Percentiles rank a stretch among this genome's conserved stretches.
Evolutionary conservation across 306 rosid genomes (phyloP).

Genomic region (Cicer bijugum): DNA sequence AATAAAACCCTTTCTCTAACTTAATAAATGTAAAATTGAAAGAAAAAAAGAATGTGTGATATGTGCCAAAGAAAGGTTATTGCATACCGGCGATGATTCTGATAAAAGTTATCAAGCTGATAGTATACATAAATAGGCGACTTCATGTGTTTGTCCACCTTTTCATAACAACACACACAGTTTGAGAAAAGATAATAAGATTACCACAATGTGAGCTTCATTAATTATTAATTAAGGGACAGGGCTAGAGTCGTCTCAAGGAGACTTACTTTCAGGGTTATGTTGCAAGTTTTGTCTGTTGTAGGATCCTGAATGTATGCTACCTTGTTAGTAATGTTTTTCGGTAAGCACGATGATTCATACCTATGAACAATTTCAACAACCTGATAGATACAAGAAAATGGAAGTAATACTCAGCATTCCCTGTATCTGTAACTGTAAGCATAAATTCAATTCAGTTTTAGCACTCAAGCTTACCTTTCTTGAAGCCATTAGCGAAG

Average conservation of each 20-base stretch:
- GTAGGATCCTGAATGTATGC: constrained; percentile 58
- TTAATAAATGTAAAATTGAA: not conserved
- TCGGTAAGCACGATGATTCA: constrained; percentile 64
- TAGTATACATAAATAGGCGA: constrained; percentile 78
- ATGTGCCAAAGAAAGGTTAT: constrained; percentile 30
- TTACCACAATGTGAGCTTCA: constrained; percentile 24
- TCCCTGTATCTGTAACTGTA: constrained; percentile 40
- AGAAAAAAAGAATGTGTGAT: not conserved
- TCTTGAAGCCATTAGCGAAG: constrained; percentile 74
- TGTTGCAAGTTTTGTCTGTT: constrained; percentile 54
- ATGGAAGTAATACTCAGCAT: constrained; percentile 40
- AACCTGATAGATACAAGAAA: constrained; percentile 59
- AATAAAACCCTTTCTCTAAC: constrained; percentile 16
- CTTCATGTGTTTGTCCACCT: constrained; percentile 78
- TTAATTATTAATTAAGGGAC: constrained; percentile 13
- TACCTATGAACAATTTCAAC: constrained; percentile 81
- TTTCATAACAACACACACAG: constrained; percentile 27
- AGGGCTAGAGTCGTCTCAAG: not conserved
- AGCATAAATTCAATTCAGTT: constrained; percentile 30
- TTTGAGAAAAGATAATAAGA: constrained; percentile 35
- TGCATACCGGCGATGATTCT: constrained; percentile 82
- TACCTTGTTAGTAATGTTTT: constrained; percentile 37
- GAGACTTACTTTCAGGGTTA: constrained; percentile 57
- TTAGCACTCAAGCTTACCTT: constrained; percentile 58
- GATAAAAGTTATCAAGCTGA: constrained; percentile 89